phyloP scores from a whole-genome alignment of 192 early-diverging fungal genomes.

The Pilobolus umbonatus region DNA sequence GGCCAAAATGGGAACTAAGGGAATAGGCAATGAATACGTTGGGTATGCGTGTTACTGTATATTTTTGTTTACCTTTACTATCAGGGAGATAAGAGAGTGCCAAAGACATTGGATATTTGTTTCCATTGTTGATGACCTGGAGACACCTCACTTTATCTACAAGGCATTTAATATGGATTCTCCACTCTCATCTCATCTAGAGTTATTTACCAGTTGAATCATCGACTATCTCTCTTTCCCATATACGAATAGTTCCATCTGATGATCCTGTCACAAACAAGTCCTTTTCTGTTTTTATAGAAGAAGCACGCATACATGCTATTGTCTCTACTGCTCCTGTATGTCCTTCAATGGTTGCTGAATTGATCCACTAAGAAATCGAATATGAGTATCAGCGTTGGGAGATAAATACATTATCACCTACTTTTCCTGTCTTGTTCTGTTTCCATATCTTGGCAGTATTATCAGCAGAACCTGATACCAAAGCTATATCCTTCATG shows the following conservation, averaged over 20 bases:
- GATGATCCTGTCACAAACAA: conserved; percentile 62
- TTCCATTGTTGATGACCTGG: conserved; percentile 65
- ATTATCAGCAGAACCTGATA: conserved; percentile 77
- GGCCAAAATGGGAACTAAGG: conserved; percentile 59
- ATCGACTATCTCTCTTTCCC: conserved; percentile 48
- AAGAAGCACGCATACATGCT: conserved; percentile 47
- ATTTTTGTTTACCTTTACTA: conserved; percentile 37
- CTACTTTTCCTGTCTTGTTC: conserved; percentile 17
- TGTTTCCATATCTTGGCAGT: conserved; percentile 73
- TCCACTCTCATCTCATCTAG: conserved; percentile 27
- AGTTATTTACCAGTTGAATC: conserved; percentile 23
- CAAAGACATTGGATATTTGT: conserved; percentile 63
- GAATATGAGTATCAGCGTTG: not conserved
- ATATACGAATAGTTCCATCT: conserved; percentile 69
- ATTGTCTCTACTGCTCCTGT: conserved; percentile 60
- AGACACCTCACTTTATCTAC: conserved; percentile 49
- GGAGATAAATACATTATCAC: not conserved
- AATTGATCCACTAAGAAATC: conserved; percentile 52
- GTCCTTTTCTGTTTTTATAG: conserved; percentile 40
- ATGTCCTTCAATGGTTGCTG: conserved; percentile 65
- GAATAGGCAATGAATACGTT: not conserved
- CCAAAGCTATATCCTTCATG: conserved; percentile 55
- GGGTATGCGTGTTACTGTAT: conserved; percentile 1
- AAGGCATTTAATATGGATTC: not conserved
- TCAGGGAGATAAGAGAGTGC: conserved; percentile 66